These are phyloP conservation scores for Coemansia furcata DNA, from an alignment of 192 early-diverging fungal species.

Conservation along the genomic window DNA sequence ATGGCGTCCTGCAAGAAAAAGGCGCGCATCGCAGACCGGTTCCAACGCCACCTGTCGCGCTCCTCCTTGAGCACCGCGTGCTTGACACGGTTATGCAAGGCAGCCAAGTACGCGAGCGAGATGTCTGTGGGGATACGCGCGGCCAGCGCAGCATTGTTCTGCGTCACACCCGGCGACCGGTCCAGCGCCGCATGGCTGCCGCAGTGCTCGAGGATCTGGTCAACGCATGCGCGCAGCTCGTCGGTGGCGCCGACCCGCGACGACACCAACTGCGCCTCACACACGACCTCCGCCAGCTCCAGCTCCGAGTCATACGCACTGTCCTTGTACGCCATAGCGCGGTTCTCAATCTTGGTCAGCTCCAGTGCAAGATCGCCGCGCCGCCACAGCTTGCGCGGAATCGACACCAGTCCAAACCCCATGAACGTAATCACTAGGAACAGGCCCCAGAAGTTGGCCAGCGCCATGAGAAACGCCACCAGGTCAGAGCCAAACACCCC, in stretches of 20 bases:
- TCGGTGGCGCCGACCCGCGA: constrained; percentile 39
- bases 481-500: constrained; percentile 55
- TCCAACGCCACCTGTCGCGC: constrained; percentile 80
- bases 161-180: not conserved
- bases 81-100: constrained; percentile 71
- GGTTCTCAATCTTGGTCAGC: constrained; percentile 64
- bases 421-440: constrained; percentile 84
- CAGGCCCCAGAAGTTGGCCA: constrained; percentile 93
- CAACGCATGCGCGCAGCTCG: constrained; percentile 61
- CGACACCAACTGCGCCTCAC: constrained; percentile 31
- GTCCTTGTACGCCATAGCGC: constrained; percentile 74
- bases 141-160: constrained; percentile 5
- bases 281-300: constrained; percentile 67
- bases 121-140: constrained; percentile 54
- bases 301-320: constrained; percentile 77
- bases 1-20: constrained; percentile 84
- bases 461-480: constrained; percentile 82
- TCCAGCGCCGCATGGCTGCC: constrained; percentile 15
- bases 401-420: constrained; percentile 89
- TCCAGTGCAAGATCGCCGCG: constrained; percentile 60
- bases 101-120: constrained; percentile 63
- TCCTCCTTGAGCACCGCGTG: constrained; percentile 65
- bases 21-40: constrained; percentile 68
- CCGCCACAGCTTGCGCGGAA: constrained; percentile 86
- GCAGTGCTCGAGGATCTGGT: constrained; percentile 62